Conservation (phyloP, 768 basidiomycete genomes). For the Termitomyces eurrhizus region DNA sequence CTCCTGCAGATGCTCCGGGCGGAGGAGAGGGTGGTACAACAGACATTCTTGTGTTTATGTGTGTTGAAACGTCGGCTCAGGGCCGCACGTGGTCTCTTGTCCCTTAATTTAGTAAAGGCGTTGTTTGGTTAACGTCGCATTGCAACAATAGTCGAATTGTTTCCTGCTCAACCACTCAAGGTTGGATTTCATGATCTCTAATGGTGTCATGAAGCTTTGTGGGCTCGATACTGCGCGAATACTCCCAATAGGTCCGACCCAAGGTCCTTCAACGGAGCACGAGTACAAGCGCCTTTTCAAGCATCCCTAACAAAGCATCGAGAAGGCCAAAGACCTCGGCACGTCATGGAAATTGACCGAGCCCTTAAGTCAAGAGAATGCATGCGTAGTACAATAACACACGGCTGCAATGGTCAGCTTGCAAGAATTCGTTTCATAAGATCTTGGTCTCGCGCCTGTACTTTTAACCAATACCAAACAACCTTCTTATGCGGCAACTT, state of each 20-base stretch:
- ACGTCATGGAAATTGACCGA: too few species aligned
- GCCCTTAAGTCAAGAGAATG: neutral
- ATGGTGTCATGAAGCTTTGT: neutral
- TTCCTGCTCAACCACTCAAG: neutral
- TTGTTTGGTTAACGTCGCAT: neutral
- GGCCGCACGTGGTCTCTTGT: neutral
- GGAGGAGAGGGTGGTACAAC: constrained; percentile 43
- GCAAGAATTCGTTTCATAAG: neutral
- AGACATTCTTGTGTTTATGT: constrained; percentile 42
- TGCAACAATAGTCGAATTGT: too few species aligned
- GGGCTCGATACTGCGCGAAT: neutral
- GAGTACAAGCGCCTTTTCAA: neutral
- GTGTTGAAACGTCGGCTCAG: constrained; percentile 31
- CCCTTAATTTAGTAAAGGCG: neutral
- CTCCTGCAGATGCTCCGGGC: constrained; percentile 46
- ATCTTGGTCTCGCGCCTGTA: neutral
- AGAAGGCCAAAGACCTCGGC: neutral
- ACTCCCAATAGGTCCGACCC: neutral
- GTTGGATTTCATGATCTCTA: neutral
- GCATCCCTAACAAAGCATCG: neutral
- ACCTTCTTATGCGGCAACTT: neutral
- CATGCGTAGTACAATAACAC: neutral
- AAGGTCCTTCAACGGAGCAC: neutral
- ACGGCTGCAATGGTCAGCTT: neutral
- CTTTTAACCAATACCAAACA: neutral